Evolutionary conservation across 1,284 basidiomycete species (phyloP).

Genomic region (Sanguinoderma infundibulare): DNA sequence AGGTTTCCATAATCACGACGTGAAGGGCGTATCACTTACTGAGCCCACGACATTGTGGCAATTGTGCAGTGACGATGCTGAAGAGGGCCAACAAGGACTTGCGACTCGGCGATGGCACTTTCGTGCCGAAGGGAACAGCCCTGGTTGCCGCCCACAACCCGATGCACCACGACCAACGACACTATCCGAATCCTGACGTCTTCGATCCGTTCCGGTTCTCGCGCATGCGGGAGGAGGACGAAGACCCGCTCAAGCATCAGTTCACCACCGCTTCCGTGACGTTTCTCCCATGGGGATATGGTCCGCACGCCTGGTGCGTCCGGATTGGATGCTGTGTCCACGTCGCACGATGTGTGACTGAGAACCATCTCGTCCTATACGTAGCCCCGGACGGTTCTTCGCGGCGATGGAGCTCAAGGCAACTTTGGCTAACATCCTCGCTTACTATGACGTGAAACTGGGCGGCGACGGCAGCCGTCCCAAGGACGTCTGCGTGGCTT

Average conservation of each 20-base stretch:
- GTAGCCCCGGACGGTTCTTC: constrained; percentile 26
- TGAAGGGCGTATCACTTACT: not conserved
- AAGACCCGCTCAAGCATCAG: constrained; percentile 26
- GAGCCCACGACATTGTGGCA: no score
- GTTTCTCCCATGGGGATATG: constrained; percentile 31
- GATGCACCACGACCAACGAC: constrained; percentile 43
- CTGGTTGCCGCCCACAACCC: constrained; percentile 40
- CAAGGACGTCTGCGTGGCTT: no score
- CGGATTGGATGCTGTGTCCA: not conserved
- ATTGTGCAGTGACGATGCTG: not conserved
- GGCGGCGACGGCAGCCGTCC: not conserved
- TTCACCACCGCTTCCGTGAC: constrained; percentile 26
- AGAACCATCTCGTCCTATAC: not conserved
- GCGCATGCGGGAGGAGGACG: not conserved
- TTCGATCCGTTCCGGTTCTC: constrained; percentile 51
- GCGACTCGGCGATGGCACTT: constrained; percentile 42
- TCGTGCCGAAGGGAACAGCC: constrained; percentile 43
- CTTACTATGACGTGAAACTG: constrained; percentile 15
- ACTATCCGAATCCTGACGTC: constrained; percentile 41
- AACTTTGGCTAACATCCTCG: constrained; percentile 18
- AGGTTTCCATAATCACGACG: not conserved
- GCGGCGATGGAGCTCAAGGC: constrained; percentile 19
- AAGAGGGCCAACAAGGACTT: constrained; percentile 34
- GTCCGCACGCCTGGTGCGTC: constrained; percentile 32
- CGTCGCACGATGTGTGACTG: not conserved